Evolutionary conservation across 257 asterid genomes (phyloP).

Genomic region (Ilex asprella): DNA sequence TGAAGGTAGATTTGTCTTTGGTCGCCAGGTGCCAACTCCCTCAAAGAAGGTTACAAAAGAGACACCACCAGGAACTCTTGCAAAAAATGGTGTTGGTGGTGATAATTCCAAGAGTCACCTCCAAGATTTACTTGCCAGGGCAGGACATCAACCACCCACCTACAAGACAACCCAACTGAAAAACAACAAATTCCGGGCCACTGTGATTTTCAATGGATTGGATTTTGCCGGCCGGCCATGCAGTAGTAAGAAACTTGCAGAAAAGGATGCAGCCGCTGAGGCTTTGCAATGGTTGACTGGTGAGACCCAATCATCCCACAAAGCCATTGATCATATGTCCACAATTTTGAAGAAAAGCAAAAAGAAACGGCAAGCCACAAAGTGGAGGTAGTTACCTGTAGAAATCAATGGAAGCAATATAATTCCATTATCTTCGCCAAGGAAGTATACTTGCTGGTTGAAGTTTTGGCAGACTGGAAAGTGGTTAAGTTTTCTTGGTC

Average conservation of each 20-base stretch:
- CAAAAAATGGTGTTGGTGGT: conserved; percentile 27
- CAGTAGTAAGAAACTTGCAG: conserved; percentile 86
- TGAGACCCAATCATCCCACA: conserved; percentile 50
- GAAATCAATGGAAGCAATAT: neutral
- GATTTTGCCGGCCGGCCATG: conserved; percentile 72
- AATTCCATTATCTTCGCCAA: neutral
- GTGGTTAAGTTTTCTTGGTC: neutral
- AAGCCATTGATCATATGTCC: conserved; percentile 50
- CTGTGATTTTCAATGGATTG: conserved; percentile 68
- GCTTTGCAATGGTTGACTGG: conserved; percentile 89
- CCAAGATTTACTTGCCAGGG: conserved; percentile 66
- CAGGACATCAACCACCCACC: conserved; percentile 68
- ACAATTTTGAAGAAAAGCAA: conserved; percentile 60
- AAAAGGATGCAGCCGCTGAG: conserved; percentile 87
- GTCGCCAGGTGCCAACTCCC: conserved; percentile 41
- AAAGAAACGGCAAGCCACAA: conserved; percentile 41
- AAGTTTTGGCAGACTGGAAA: neutral
- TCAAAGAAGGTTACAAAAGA: conserved; percentile 34
- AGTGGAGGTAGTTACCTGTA: conserved; percentile 49
- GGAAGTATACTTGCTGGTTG: neutral
- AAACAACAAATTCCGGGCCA: conserved; percentile 62
- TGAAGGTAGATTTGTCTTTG: conserved; percentile 84
- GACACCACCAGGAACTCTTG: conserved; percentile 15
- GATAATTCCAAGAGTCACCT: conserved; percentile 66
- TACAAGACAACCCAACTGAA: conserved; percentile 63